These are phyloP conservation scores for Silene uniflora DNA, from an alignment of 148 eudicot species.

Conservation along the genomic window DNA sequence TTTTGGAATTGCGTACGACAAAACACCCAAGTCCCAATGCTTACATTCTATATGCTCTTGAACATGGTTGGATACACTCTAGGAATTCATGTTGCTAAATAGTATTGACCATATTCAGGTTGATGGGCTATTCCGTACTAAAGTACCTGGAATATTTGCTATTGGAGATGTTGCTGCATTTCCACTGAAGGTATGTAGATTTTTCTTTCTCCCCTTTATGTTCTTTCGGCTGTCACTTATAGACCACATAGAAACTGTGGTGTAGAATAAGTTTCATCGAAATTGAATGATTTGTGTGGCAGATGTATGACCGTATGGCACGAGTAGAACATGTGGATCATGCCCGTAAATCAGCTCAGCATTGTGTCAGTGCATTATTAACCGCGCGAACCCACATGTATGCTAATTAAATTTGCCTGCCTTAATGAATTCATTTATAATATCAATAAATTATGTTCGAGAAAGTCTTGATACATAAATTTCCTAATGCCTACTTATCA, in stretches of 20 bases:
- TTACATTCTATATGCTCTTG: neutral
- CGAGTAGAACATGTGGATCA: slow-evolving; percentile 99
- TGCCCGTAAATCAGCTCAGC: slow-evolving; percentile 94
- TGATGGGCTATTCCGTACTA: slow-evolving; percentile 90
- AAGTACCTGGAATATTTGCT: slow-evolving; percentile 82
- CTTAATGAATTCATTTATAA: neutral
- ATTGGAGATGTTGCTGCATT: slow-evolving; percentile 99
- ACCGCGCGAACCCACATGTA: slow-evolving; percentile 70
- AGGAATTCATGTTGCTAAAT: slow-evolving; percentile 2
- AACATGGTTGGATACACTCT: neutral
- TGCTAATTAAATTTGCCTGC: slow-evolving; percentile 16
- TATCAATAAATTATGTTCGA: neutral
- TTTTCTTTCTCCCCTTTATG: neutral
- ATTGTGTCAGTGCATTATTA: slow-evolving; percentile 70
- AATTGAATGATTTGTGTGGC: slow-evolving; percentile 25
- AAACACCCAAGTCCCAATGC: neutral
- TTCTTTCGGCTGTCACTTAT: neutral
- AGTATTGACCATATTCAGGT: slow-evolving; percentile 44
- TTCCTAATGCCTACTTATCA: slow-evolving; percentile 10
- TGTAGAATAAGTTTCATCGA: neutral
- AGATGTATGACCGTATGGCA: slow-evolving; percentile 80
- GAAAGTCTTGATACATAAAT: neutral
- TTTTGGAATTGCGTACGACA: neutral
- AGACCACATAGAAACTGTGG: neutral
- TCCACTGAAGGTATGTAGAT: slow-evolving; percentile 64